These are phyloP conservation scores for Plantago coronopus DNA, from an alignment of 305 asterid genomes.

Conservation along the genomic window DNA sequence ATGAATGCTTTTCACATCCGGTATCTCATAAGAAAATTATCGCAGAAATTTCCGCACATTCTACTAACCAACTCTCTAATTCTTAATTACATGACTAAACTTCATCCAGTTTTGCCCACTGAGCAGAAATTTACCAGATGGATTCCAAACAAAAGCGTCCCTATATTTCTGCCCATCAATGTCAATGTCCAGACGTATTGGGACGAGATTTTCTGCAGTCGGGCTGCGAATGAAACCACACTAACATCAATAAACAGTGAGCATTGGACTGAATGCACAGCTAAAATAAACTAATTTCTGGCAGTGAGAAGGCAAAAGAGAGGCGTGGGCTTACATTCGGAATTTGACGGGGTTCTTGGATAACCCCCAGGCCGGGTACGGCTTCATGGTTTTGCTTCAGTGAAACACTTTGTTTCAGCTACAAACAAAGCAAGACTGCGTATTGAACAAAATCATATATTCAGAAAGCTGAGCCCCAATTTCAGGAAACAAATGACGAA, in stretches of 20 bases:
- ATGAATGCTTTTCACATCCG: too few species aligned
- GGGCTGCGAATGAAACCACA: conserved; percentile 49
- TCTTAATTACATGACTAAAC: not conserved
- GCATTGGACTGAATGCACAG: not conserved
- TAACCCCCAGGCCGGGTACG: conserved; percentile 63
- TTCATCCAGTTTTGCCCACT: not conserved
- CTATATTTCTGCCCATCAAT: conserved; percentile 79
- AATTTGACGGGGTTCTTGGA: conserved; percentile 80
- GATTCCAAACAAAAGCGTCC: conserved; percentile 90
- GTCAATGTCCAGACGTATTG: conserved; percentile 79
- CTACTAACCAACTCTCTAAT: too few species aligned
- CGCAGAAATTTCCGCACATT: too few species aligned
- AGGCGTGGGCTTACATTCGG: conserved; percentile 46
- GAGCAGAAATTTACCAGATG: conserved; percentile 49
- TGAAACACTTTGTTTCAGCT: not conserved
- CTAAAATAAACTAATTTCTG: too few species aligned
- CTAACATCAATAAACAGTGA: conserved; percentile 8
- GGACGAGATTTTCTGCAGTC: conserved; percentile 81
- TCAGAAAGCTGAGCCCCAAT: not conserved
- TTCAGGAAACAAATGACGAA: too few species aligned
- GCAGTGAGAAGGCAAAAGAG: not conserved
- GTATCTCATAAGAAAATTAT: too few species aligned
- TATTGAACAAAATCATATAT: not conserved
- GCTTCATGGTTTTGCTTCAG: conserved; percentile 50
- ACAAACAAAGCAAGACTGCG: not conserved